Evolutionary conservation across 257 asterid genomes (phyloP).

Genomic region (Petunia axillaris): DNA sequence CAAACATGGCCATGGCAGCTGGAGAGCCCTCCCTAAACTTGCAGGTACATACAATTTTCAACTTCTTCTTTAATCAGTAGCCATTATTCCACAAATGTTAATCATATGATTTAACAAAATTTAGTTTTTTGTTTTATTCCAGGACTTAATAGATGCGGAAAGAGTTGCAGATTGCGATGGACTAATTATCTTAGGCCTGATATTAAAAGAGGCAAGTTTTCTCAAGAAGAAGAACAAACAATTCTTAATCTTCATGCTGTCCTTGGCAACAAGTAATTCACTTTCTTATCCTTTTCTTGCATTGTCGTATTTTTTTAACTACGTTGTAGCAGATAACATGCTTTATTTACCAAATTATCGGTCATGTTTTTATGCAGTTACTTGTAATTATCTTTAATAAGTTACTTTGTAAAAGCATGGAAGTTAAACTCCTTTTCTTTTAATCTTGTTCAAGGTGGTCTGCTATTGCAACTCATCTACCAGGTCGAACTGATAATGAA

Average conservation of each 20-base stretch:
- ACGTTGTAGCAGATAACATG: no score
- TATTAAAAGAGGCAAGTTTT: slow-evolving; percentile 43
- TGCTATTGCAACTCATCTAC: slow-evolving; percentile 63
- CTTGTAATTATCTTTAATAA: no score
- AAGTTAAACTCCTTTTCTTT: neutral
- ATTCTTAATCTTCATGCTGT: slow-evolving; percentile 69
- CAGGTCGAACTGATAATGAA: slow-evolving; percentile 47
- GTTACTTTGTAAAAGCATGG: neutral
- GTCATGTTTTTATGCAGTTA: no score
- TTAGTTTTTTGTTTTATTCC: neutral
- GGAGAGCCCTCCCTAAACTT: slow-evolving; percentile 75
- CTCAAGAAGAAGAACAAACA: slow-evolving; percentile 68
- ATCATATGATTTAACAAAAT: neutral
- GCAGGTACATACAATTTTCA: slow-evolving; percentile 41
- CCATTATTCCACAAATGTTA: neutral
- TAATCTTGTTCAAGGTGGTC: slow-evolving; percentile 50
- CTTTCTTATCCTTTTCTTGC: neutral
- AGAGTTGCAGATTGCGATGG: slow-evolving; percentile 41
- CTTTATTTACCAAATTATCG: no score
- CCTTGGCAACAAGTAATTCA: slow-evolving; percentile 66
- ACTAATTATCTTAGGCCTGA: slow-evolving; percentile 27
- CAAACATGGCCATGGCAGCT: slow-evolving; percentile 70
- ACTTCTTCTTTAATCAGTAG: neutral
- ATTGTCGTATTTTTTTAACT: no score
- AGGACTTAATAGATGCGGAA: slow-evolving; percentile 71